Conservation (phyloP, 768 basidiomycete genomes). For the Boletus edulis region DNA sequence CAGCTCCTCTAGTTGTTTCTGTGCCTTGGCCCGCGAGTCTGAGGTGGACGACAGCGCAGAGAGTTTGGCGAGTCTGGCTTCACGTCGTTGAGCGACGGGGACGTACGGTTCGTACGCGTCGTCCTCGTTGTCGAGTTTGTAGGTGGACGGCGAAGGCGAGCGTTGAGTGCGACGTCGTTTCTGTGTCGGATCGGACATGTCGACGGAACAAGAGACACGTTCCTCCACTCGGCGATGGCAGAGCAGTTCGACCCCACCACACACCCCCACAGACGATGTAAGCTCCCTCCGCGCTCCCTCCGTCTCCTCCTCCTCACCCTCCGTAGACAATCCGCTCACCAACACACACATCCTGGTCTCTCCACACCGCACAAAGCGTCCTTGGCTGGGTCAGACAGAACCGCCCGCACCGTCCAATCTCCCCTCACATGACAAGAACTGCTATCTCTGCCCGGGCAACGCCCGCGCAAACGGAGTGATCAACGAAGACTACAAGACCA, state of each 20-base stretch:
- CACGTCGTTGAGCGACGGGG: constrained; percentile 80
- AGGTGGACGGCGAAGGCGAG: constrained; percentile 56
- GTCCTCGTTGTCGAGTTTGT: constrained; percentile 60
- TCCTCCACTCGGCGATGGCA: constrained; percentile 13
- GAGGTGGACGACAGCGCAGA: constrained; percentile 57
- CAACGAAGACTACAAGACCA: constrained; percentile 68
- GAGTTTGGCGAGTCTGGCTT: constrained; percentile 76
- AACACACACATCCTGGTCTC: constrained; percentile 79
- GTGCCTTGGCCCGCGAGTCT: constrained; percentile 47
- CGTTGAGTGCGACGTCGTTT: constrained; percentile 55
- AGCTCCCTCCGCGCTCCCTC: constrained; percentile 20
- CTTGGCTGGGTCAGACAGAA: constrained; percentile 89
- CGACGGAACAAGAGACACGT: background rate
- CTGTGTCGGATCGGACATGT: constrained; percentile 32
- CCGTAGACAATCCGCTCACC: constrained; percentile 75
- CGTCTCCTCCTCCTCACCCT: background rate
- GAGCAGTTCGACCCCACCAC: constrained; percentile 52
- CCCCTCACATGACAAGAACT: constrained; percentile 65
- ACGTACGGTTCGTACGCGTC: constrained; percentile 82
- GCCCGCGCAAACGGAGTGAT: constrained; percentile 62
- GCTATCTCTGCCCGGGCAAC: constrained; percentile 91
- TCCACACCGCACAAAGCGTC: constrained; percentile 86
- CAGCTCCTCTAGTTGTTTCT: constrained; percentile 52
- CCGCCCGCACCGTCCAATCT: constrained; percentile 49
- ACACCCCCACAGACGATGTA: constrained; percentile 73